Evolutionary conservation across 1,284 basidiomycete genomes (phyloP).

Genomic region (Boletus calvinii): DNA sequence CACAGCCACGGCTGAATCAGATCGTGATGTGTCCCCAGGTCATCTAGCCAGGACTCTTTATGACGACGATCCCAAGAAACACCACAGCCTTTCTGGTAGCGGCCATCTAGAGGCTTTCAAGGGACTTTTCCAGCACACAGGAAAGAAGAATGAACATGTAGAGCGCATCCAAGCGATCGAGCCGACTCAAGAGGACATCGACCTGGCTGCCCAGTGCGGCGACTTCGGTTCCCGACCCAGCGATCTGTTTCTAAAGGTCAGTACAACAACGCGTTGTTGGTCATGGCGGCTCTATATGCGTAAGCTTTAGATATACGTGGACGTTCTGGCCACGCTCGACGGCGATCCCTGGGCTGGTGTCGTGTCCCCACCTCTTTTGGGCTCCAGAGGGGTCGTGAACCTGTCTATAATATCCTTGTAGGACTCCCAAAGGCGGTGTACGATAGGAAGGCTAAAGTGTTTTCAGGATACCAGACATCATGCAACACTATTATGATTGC

Average conservation of each 20-base stretch:
- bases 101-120: slow-evolving; percentile 22
- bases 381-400: slow-evolving; percentile 56
- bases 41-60: slow-evolving; percentile 28
- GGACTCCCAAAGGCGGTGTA: slow-evolving; percentile 4
- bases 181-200: slow-evolving; percentile 39
- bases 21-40: slow-evolving; percentile 27
- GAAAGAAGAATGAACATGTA: slow-evolving; percentile 14
- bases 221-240: slow-evolving; percentile 46
- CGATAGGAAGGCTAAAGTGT: slow-evolving; percentile 5
- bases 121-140: slow-evolving; percentile 22
- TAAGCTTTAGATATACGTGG: slow-evolving; percentile 50
- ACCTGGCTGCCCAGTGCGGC: slow-evolving; percentile 41
- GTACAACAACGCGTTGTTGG: slow-evolving; percentile 5
- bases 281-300: background rate
- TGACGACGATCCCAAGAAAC: slow-evolving; percentile 16
- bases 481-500: slow-evolving; percentile 54
- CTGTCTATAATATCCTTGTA: slow-evolving; percentile 48
- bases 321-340: slow-evolving; percentile 52
- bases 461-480: slow-evolving; percentile 59
- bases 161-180: slow-evolving; percentile 27
- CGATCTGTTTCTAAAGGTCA: slow-evolving; percentile 47
- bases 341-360: slow-evolving; percentile 51
- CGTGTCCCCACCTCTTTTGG: slow-evolving; percentile 56
- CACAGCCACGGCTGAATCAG: slow-evolving; percentile 14
- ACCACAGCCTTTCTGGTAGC: slow-evolving; percentile 6